Conservation (phyloP, 495 filamentous ascomycete species). For the Penicillium ucsense region DNA sequence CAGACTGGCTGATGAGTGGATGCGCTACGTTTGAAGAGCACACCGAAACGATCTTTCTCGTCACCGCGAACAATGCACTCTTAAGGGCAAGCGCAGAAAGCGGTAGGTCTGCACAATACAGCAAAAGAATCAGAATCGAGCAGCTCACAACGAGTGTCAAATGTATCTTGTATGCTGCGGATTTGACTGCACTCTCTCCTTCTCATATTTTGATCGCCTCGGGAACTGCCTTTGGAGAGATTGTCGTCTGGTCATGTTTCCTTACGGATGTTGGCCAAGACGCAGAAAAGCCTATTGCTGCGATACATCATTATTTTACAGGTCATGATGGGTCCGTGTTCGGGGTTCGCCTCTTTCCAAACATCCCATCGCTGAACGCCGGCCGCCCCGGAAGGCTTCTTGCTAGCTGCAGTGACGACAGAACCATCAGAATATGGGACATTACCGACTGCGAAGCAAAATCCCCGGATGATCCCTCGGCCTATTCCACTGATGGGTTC, state of each 20-base stretch:
- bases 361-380: conserved; percentile 30
- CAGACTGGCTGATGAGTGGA: conserved; percentile 83
- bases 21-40: conserved; percentile 23
- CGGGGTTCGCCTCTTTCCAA: conserved; percentile 66
- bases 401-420: conserved; percentile 90
- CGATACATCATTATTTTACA: conserved; percentile 61
- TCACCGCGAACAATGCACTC: conserved; percentile 81
- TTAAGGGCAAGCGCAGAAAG: conserved; percentile 32
- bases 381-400: conserved; percentile 46
- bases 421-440: conserved; percentile 85
- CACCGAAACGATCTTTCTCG: conserved; percentile 28
- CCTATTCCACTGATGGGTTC: conserved; percentile 36
- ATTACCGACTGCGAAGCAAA: conserved; percentile 43
- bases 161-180: conserved; percentile 82
- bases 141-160: conserved; percentile 58
- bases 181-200: conserved; percentile 48
- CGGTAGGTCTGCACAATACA: conserved; percentile 9
- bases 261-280: conserved; percentile 8
- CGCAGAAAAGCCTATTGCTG: conserved; percentile 11
- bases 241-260: conserved; percentile 76
- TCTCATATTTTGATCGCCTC: conserved; percentile 64
- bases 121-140: conserved; percentile 19
- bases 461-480: conserved; percentile 21
- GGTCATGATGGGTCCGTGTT: conserved; percentile 95
- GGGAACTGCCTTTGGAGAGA: conserved; percentile 89